Base-by-base conservation (phyloP, 225 moss, liverwort and hornwort species). In the Rhytidiadelphus loreus region DNA sequence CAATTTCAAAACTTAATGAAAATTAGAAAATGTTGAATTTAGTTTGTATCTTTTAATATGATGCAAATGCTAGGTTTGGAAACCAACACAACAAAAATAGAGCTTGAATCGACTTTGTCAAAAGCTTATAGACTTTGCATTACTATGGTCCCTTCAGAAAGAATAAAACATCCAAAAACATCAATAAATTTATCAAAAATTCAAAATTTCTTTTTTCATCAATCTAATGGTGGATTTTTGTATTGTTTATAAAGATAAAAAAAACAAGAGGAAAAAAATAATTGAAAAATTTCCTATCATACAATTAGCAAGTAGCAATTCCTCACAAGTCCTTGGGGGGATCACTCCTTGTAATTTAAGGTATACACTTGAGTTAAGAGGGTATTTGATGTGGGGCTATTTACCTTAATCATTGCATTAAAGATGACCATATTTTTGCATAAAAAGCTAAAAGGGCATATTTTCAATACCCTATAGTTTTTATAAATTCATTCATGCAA, bases 221-320 rank as follows among this genome's bases (percentile, higher is more conserved):
- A 24, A 25, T 25, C 25, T 2, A 9, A 28, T 13, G 2, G 15
- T 43, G 9, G 9, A 68, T 68, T 68, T 11, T 22, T 68, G 68
- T n/a, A 4, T 48, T 48, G n/a, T n/a, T 66, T 20, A 66, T 37
- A 37, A 21, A 37, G 21, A 22, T 5, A 11, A 68, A 68, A 18
- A 18, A n/a, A 22, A 0, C 11, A 2, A 4, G 7, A 12, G 3
- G 6, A 0, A n/a, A 66, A n/a, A 66, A 37, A 65, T 19, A 8
- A 33, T 64, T 23, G 23, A 8, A 24, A 39, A 39, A 15, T 6
- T 0, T 30, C 0, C 0, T 44, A n/a, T n/a, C n/a, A n/a, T n/a
- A n/a, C n/a, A n/a, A n/a, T n/a, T n/a, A n/a, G n/a, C n/a, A n/a
- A n/a, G n/a, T n/a, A n/a, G n/a, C n/a, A n/a, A n/a, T n/a, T n/a